Base-by-base conservation (phyloP, 768 basidiomycete species). In the Leucocoprinus sp. region DNA sequence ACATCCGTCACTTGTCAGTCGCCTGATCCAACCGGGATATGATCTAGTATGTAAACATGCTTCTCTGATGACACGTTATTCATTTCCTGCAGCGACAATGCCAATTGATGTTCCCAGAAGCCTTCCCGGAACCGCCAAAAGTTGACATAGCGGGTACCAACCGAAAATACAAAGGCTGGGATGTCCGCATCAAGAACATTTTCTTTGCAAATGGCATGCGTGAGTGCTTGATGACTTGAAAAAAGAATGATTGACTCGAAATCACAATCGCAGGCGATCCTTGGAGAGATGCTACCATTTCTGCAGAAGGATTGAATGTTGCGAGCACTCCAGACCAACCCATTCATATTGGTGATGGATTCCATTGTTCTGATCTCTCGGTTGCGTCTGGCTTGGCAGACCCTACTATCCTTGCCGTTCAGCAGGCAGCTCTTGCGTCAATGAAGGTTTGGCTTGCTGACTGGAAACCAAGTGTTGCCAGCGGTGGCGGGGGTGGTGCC, bases 181-280 rank as follows among this genome's bases (percentile, higher is more conserved):
- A 76, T 52, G 75, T 82, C 17, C 60, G 66, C 23, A 63, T 75
- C 22, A 64, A 77, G 23, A 69, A 71, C 18, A 64, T 86, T 1
- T 82, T 85, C 69, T 84, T 84, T 51, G 79, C 79, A 31, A 85
- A 80, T 39, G 82, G 81, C 36, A 65, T 68, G 40, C 78, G 82
- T 84, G 53, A 52, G 80, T 71, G 12, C 43, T 24, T 19, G 21
- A n/a, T n/a, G n/a, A n/a, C n/a, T n/a, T 31, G 4, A 31, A 31
- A 8, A 8, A 31, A 31, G 9, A 31, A 7, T 14, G 19, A 15
- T n/a, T 29, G 23, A 21, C 5, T 28, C 6, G 17, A 26, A 33
- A n/a, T n/a, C n/a, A n/a, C n/a, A n/a, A n/a, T n/a, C n/a, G n/a
- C 24, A 84, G 82, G 80, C 35, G 83, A 86, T 54, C 83, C 84